Conservation (phyloP, 2,329 filamentous ascomycete species). For the Ceratocystis variospora region DNA sequence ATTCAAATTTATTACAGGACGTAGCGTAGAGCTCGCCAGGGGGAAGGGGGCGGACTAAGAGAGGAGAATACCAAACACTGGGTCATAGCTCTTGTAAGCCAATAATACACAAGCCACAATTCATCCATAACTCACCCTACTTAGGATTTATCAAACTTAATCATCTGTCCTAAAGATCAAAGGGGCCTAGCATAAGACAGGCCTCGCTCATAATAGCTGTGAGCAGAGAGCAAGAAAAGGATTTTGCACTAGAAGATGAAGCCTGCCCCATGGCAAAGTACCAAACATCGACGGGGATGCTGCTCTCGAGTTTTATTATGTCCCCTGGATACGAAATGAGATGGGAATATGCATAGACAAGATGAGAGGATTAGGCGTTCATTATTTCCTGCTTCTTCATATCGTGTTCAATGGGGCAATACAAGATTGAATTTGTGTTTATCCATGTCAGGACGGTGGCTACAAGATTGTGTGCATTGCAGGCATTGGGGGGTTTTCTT, state of each 20-base stretch:
- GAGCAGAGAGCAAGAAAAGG: neutral
- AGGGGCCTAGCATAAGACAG: conserved; percentile 1
- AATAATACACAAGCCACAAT: conserved; percentile 7
- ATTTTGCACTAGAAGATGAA: conserved; percentile 4
- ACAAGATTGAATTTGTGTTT: neutral
- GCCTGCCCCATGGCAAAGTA: neutral
- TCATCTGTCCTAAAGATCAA: neutral
- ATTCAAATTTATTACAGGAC: neutral
- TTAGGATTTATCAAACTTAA: neutral
- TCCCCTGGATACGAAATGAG: conserved; percentile 4
- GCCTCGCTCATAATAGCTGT: neutral
- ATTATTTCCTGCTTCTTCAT: neutral
- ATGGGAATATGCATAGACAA: conserved; percentile 6
- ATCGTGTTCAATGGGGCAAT: neutral
- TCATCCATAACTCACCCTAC: conserved; percentile 1
- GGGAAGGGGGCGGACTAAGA: neutral
- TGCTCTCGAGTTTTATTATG: conserved; percentile 2
- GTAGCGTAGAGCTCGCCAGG: neutral
- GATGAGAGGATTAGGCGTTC: neutral
- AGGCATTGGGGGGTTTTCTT: neutral
- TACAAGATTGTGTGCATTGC: neutral
- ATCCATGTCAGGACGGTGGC: neutral
- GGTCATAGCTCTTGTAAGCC: neutral
- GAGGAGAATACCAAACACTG: neutral
- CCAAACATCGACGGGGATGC: neutral